These are phyloP conservation scores for Blastocystis sp. DNA, from an alignment of 352 stramenopile species.

Conservation along the genomic window DNA sequence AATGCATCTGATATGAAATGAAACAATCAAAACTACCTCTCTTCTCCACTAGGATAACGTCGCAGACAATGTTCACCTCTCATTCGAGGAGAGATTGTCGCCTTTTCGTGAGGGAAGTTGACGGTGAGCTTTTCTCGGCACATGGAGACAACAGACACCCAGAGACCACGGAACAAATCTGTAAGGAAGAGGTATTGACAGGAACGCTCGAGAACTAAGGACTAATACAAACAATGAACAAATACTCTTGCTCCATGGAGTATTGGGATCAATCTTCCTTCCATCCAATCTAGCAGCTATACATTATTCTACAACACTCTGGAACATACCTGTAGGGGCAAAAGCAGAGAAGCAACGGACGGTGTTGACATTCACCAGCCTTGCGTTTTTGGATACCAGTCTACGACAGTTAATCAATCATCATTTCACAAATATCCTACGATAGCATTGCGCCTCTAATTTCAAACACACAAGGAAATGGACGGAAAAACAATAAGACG, in stretches of 20 bases:
- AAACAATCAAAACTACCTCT: constrained; percentile 72
- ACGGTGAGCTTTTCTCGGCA: constrained; percentile 83
- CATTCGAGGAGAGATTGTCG: constrained; percentile 87
- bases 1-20: constrained; percentile 80
- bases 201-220: constrained; percentile 44
- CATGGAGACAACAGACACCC: constrained; percentile 72
- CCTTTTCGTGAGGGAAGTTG: constrained; percentile 98
- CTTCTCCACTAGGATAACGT: constrained; percentile 95
- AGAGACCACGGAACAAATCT: constrained; percentile 78
- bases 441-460: constrained; percentile 40
- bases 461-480: not conserved
- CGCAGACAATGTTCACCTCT: constrained; percentile 93
- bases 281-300: constrained; percentile 51
- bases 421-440: not conserved
- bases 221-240: not conserved
- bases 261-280: constrained; percentile 63
- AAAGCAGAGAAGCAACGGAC: constrained; percentile 59
- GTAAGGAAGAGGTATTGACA: constrained; percentile 75
- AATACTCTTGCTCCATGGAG: constrained; percentile 63
- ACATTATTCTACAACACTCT: not conserved
- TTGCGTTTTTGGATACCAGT: constrained; percentile 50
- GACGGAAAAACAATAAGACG: not conserved
- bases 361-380: constrained; percentile 53
- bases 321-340: constrained; percentile 24
- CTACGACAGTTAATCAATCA: not conserved